Evolutionary conservation across 2,329 filamentous ascomycete genomes (phyloP).

Genomic region (Ascochyta rabiei): DNA sequence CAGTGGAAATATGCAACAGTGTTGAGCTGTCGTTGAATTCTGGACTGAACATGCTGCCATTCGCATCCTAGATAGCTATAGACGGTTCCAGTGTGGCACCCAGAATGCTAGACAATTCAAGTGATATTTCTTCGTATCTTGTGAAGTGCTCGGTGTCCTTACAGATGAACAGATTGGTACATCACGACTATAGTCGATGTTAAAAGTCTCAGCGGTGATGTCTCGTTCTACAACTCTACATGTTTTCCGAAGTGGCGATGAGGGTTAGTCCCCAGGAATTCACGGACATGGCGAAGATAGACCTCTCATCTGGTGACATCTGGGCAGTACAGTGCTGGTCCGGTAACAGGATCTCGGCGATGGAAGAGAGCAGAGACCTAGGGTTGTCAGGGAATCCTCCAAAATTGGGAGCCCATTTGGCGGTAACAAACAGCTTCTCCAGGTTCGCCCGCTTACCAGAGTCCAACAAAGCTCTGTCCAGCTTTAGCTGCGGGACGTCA

Average conservation of each 20-base stretch:
- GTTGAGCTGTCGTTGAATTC: constrained; percentile 13
- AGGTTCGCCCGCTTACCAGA: constrained; percentile 50
- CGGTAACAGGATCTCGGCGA: not conserved
- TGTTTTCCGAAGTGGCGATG: constrained; percentile 60
- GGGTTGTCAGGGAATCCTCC: constrained; percentile 64
- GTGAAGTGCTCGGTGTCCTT: constrained; percentile 60
- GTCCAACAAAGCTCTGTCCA: constrained; percentile 54
- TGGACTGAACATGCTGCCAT: constrained; percentile 59
- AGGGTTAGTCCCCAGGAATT: constrained; percentile 58
- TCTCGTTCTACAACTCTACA: constrained; percentile 61
- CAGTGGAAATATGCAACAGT: not conserved
- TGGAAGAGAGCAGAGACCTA: constrained; percentile 61
- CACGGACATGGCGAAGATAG: constrained; percentile 62
- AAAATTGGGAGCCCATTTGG: constrained; percentile 65
- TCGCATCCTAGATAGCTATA: constrained; percentile 65
- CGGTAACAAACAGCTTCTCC: constrained; percentile 60
- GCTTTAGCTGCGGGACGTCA: constrained; percentile 21
- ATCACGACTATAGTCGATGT: constrained; percentile 63
- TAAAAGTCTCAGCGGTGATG: constrained; percentile 54
- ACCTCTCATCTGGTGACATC: constrained; percentile 50
- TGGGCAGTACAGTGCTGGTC: not conserved
- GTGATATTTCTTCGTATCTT: constrained; percentile 56
- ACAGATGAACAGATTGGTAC: constrained; percentile 55
- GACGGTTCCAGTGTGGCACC: constrained; percentile 58
- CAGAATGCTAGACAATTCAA: no score